Conservation (phyloP, 176 grass and related monocot species). For the Zoysia pacifica region DNA sequence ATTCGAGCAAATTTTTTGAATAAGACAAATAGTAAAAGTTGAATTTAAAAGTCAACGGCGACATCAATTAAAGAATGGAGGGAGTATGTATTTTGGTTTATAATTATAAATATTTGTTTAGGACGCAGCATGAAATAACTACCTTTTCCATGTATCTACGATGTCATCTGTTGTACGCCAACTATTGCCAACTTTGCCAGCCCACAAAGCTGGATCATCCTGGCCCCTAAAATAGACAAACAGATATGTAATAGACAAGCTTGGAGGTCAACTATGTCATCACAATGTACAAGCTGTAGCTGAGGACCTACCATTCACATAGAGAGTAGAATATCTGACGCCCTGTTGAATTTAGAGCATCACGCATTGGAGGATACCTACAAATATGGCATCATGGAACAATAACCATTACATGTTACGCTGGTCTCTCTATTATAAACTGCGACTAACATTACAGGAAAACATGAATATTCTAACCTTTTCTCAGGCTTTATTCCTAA, state of each 20-base stretch:
- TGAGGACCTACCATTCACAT: conserved; percentile 77
- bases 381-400: conserved; percentile 29
- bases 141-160: conserved; percentile 91
- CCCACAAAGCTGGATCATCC: conserved; percentile 96
- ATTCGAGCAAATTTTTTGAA: no score
- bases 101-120: not conserved
- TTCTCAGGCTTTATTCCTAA: conserved; percentile 78
- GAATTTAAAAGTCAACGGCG: no score
- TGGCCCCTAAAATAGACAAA: conserved; percentile 65
- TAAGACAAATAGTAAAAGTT: no score
- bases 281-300: not conserved
- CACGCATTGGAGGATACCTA: conserved; percentile 95
- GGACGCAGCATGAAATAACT: conserved; percentile 11
- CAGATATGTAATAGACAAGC: not conserved
- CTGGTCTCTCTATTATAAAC: not conserved
- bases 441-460: not conserved
- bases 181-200: conserved; percentile 88
- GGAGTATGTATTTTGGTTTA: not conserved
- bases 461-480: conserved; percentile 49
- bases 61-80: no score
- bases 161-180: conserved; percentile 97
- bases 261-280: conserved; percentile 19
- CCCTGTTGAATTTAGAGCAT: conserved; percentile 94
- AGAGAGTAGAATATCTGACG: conserved; percentile 84
- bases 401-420: conserved; percentile 13